Percentiles rank a stretch among this genome's conserved stretches.
phyloP scores from a whole-genome alignment of 192 early-diverging fungal species.

The Dispira simplex region DNA sequence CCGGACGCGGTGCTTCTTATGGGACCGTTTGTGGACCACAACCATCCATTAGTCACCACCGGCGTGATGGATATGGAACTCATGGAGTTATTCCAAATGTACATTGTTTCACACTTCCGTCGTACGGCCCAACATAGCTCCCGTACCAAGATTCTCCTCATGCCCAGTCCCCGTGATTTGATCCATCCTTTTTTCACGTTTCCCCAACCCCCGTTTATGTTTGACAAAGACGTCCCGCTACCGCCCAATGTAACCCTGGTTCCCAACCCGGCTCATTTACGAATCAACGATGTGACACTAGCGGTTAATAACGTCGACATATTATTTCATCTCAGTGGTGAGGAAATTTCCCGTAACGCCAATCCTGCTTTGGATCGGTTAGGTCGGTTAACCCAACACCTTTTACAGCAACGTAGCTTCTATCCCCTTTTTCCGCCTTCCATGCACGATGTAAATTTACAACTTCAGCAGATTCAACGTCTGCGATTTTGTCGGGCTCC shows the following conservation, averaged over 20 bases:
- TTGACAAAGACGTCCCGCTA: constrained; percentile 8
- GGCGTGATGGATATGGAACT: constrained; percentile 37
- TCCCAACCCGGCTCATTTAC: constrained; percentile 72
- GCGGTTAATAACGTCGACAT: constrained; percentile 62
- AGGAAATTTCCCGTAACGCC: constrained; percentile 39
- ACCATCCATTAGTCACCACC: constrained; percentile 36
- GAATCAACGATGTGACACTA: constrained; percentile 70
- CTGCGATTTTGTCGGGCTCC: constrained; percentile 39
- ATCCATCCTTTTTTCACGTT: constrained; percentile 55
- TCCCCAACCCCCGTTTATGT: constrained; percentile 69
- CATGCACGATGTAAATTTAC: constrained; percentile 18
- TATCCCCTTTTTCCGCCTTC: constrained; percentile 73
- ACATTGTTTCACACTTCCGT: constrained; percentile 40
- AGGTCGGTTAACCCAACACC: constrained; percentile 50
- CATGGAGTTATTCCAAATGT: constrained; percentile 41
- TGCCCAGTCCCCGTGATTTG: constrained; percentile 66
- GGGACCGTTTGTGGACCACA: constrained; percentile 52
- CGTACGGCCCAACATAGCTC: constrained; percentile 29
- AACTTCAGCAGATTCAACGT: constrained; percentile 13
- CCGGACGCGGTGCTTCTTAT: constrained; percentile 76
- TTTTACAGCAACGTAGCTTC: constrained; percentile 70
- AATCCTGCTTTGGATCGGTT: constrained; percentile 40
- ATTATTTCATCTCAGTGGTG: constrained; percentile 48
- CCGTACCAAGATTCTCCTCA: constrained; percentile 37
- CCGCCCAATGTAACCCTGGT: constrained; percentile 18